These are phyloP conservation scores for Cytauxzoon felis DNA, from an alignment of 169 alveolate species.

Conservation along the genomic window DNA sequence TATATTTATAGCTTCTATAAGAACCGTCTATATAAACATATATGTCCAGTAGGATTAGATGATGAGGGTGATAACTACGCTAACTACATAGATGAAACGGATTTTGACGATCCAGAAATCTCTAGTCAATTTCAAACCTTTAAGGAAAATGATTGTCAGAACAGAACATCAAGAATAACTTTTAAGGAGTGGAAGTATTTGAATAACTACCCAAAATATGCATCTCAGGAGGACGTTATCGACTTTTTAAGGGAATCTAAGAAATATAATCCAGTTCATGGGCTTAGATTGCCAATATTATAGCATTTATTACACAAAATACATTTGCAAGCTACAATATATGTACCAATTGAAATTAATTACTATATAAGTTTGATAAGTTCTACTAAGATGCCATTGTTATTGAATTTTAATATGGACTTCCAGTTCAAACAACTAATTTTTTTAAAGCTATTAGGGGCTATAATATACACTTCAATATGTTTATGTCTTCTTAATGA, in stretches of 20 bases:
- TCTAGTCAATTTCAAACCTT: background rate
- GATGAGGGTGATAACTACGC: conserved; percentile 9
- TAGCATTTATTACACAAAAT: background rate
- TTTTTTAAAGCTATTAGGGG: conserved; percentile 30
- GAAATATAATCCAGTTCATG: conserved; percentile 38
- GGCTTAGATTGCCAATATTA: conserved; percentile 41
- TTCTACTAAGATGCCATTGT: conserved; percentile 49
- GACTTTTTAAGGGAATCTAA: conserved; percentile 42
- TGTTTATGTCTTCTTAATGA: background rate
- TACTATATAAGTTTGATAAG: conserved; percentile 5
- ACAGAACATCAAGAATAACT: conserved; percentile 16
- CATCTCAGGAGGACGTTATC: conserved; percentile 27
- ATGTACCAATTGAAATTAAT: background rate
- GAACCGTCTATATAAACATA: background rate
- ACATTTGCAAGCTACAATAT: conserved; percentile 19
- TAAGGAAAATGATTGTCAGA: background rate
- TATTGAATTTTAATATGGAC: conserved; percentile 43
- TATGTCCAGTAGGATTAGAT: background rate
- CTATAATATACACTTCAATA: conserved; percentile 36
- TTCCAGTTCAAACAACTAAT: conserved; percentile 40
- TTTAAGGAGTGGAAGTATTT: conserved; percentile 52
- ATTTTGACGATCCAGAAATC: background rate
- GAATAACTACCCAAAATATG: conserved; percentile 13
- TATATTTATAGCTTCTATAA: conserved; percentile 1
- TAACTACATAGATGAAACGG: conserved; percentile 13